phyloP scores from a whole-genome alignment of 345 rosid species.

The Salix koriyanagi region DNA sequence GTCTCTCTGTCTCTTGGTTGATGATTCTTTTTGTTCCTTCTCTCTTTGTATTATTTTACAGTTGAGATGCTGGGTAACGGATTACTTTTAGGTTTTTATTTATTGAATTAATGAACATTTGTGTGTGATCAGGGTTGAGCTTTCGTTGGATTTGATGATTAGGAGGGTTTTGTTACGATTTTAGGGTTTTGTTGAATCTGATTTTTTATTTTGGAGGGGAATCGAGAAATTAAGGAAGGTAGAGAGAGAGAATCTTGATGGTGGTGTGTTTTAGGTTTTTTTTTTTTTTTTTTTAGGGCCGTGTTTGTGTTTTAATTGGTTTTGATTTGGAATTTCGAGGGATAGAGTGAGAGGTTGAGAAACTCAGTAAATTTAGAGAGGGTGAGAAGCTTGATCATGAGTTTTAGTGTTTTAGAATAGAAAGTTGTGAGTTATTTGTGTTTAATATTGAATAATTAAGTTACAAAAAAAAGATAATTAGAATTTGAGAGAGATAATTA shows the following conservation, averaged over 20 bases:
- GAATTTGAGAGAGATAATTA: background rate
- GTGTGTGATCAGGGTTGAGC: background rate
- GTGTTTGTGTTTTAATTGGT: background rate
- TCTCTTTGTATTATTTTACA: background rate
- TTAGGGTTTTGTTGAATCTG: background rate
- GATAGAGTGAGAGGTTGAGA: background rate
- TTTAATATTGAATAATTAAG: background rate
- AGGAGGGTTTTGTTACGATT: background rate
- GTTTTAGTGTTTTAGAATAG: background rate
- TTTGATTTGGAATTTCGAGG: background rate
- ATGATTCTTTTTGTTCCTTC: background rate
- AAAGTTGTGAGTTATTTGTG: background rate
- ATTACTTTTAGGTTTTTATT: background rate
- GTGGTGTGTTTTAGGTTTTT: background rate
- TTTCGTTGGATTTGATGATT: background rate
- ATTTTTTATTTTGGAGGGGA: background rate
- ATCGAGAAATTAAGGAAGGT: background rate
- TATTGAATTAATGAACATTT: background rate
- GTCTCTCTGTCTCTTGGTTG: conserved; percentile 19
- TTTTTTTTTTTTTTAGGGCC: background rate
- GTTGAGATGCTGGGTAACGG: background rate
- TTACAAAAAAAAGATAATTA: background rate
- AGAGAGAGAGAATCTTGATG: background rate
- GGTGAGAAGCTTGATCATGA: background rate
- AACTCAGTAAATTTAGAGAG: background rate